Percentiles rank a stretch among this genome's conserved stretches.
Conservation (phyloP, 2,329 filamentous ascomycete genomes). For the Fusarium luffae region DNA sequence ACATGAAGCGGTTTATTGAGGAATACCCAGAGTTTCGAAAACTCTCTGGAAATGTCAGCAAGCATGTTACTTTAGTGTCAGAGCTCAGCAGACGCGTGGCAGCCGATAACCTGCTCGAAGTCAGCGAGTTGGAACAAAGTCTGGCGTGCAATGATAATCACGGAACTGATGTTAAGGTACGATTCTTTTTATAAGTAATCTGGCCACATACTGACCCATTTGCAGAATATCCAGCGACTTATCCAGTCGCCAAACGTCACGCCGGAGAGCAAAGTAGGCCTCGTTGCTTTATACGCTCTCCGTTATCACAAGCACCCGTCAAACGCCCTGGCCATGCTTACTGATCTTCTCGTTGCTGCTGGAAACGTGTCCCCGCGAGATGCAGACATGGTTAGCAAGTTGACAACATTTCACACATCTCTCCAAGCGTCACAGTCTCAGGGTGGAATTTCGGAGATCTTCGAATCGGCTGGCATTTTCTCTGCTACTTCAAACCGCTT, state of each 20-base stretch:
- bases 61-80: conserved; percentile 95
- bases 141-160: conserved; percentile 98
- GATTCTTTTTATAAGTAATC: background rate
- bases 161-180: conserved; percentile 86
- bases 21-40: conserved; percentile 99
- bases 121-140: conserved; percentile 96
- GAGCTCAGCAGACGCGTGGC: conserved; percentile 91
- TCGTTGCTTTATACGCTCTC: conserved; percentile 94
- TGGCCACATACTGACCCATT: conserved; percentile 37
- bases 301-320: conserved; percentile 89
- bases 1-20: conserved; percentile 99
- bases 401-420: conserved; percentile 87
- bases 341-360: conserved; percentile 86
- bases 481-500: conserved; percentile 87
- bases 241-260: conserved; percentile 84
- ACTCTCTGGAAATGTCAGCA: conserved; percentile 96
- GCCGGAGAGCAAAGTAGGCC: conserved; percentile 83
- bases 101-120: conserved; percentile 88
- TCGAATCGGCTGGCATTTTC: conserved; percentile 92
- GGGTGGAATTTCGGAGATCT: conserved; percentile 87
- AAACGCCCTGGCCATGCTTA: conserved; percentile 83
- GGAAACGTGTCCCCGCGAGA: conserved; percentile 81
- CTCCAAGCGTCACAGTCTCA: conserved; percentile 81
- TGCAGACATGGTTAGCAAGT: conserved; percentile 82
- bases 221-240: conserved; percentile 82